Conservation (phyloP, 208 protist species). For the Leishmania guyanensis region DNA sequence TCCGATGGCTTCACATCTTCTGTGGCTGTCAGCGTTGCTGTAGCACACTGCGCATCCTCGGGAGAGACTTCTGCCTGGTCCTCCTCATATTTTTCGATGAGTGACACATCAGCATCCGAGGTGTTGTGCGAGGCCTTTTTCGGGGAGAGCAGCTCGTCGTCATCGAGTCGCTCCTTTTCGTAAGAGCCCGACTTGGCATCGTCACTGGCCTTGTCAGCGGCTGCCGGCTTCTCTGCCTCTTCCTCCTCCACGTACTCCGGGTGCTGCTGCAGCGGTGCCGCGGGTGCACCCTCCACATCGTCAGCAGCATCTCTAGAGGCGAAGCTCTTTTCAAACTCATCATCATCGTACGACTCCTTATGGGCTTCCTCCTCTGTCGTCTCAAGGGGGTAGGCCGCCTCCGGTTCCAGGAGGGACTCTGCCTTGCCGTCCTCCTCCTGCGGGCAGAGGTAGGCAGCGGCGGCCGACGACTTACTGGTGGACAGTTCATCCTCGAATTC, state of each 20-base stretch:
- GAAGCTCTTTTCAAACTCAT: not conserved
- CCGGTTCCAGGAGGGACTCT: not conserved
- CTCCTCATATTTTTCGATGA: not conserved
- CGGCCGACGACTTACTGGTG: slow-evolving; percentile 3
- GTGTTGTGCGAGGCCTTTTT: not conserved
- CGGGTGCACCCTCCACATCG: not conserved
- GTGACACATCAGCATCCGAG: not conserved
- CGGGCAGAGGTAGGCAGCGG: slow-evolving; percentile 11
- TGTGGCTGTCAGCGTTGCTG: not conserved
- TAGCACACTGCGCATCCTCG: not conserved
- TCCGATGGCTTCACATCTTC: not conserved
- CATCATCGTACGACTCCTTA: slow-evolving; percentile 7
- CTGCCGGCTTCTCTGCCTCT: not conserved
- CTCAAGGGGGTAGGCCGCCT: not conserved
- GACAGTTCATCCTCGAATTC: slow-evolving; percentile 33
- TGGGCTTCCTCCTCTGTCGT: slow-evolving; percentile 12
- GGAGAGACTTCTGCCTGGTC: not conserved
- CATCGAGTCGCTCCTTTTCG: slow-evolving; percentile 22
- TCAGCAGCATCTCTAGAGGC: not conserved
- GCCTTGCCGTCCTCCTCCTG: slow-evolving; percentile 1
- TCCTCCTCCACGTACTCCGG: slow-evolving; percentile 4
- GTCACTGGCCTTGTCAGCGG: not conserved
- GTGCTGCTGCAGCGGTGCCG: not conserved
- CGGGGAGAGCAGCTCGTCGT: not conserved
- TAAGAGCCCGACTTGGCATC: slow-evolving; percentile 1